Evolutionary conservation across 495 filamentous ascomycete species (phyloP).

Genomic region (Rhypophila decipiens): DNA sequence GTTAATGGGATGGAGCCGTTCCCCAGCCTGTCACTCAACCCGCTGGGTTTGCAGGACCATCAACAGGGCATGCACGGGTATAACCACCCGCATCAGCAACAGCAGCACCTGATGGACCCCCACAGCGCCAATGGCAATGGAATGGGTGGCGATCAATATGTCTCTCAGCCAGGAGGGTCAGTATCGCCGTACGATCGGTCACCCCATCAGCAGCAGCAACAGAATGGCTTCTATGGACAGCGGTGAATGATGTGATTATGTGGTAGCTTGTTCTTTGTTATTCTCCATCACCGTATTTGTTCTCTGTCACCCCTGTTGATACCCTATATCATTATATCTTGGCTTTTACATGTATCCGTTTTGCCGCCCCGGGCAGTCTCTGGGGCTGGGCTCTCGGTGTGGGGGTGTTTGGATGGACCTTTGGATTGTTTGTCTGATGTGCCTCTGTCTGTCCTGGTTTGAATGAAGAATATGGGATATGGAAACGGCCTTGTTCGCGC

Average conservation of each 20-base stretch:
- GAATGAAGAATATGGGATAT: no score
- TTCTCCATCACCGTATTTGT: not conserved
- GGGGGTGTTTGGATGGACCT: no score
- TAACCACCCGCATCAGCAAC: no score
- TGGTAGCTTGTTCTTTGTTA: not conserved
- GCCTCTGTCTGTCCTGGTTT: no score
- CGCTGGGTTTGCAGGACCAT: not conserved
- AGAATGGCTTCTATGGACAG: conserved; percentile 30
- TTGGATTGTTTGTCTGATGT: no score
- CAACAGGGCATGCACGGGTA: conserved; percentile 15
- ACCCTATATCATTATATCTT: no score
- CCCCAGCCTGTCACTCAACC: not conserved
- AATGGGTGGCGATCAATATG: conserved; percentile 29
- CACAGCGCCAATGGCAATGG: no score
- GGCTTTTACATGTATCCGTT: not conserved
- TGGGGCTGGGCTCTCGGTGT: no score
- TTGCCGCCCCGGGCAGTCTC: no score
- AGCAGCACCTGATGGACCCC: conserved; percentile 22
- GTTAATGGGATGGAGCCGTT: no score
- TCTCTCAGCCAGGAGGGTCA: conserved; percentile 35
- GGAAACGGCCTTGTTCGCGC: no score
- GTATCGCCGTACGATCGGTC: conserved; percentile 36
- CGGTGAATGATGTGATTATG: conserved; percentile 1
- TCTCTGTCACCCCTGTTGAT: no score
- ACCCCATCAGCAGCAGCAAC: conserved; percentile 23